Evolutionary conservation across 2,329 filamentous ascomycete genomes (phyloP), one percentile per base, ranked within the genome.

Genomic region (Helminthosporium solani): DNA sequence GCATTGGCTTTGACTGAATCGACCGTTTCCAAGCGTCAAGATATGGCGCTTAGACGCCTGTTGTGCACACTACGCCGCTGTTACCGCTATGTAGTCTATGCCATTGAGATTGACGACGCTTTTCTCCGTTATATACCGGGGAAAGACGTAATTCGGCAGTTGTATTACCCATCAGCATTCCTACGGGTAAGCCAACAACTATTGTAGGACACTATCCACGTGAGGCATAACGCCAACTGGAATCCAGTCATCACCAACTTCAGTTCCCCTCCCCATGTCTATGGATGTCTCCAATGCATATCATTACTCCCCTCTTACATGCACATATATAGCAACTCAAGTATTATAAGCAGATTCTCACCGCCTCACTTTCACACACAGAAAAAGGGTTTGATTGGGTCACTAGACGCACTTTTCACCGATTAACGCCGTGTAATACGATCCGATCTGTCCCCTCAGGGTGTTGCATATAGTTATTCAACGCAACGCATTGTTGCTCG

Each of bases 191-290:
- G 47, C 42, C 46, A 40, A 35, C 38, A 31, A 14, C 23, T 12
- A n/a, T n/a, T n/a, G n/a, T n/a, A 51, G 44, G 33, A 42, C 44
- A 54, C 33, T 44, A 50, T 50, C 53, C 55, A 44, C 52, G 47
- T 41, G 42, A 40, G 23, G 30, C 37, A 42, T 35, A 31, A 39
- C 28, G 25, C 16, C 25, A 33, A 25, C 42, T n/a, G 33, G 18
- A n/a, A 3, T 12, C 23, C 30, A 25, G n/a, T n/a, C 34, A 19
- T 31, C 37, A 40, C n/a, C 33, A 33, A 28, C 39, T 33, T 42
- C 36, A 40, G 9, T 16, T 15, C 20, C 23, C 28, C 27, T 43
- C 31, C 34, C 30, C 34, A 36, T 25, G 34, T 31, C 18, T 37
- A 37, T 19, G 16, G 33, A 38, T 9, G 16, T 28, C 40, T 5